Percentiles rank a stretch among this genome's conserved stretches.
Conservation (phyloP, 1,284 basidiomycete genomes). For the Mycosarcoma mackinlayi region DNA sequence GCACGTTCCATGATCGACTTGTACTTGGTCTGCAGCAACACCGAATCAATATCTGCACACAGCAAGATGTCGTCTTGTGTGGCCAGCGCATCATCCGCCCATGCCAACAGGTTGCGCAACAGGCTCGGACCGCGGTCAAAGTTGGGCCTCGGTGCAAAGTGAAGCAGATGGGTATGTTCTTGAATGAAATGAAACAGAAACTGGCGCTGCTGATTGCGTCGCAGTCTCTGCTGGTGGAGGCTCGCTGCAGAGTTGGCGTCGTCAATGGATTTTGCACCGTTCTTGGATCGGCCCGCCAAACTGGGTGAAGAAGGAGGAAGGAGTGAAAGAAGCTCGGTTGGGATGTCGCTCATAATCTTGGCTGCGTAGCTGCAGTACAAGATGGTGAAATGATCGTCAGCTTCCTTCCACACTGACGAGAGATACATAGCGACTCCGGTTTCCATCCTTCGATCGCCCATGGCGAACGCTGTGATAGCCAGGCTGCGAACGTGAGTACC, state of each 20-base stretch:
- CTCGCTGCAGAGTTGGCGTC: conserved; percentile 3
- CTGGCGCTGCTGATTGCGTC: conserved; percentile 38
- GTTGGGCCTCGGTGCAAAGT: conserved; percentile 49
- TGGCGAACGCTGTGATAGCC: conserved; percentile 36
- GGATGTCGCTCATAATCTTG: conserved; percentile 52
- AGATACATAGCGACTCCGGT: conserved; percentile 47
- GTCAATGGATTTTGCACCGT: conserved; percentile 3
- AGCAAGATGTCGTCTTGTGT: conserved; percentile 44
- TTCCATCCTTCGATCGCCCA: conserved; percentile 44
- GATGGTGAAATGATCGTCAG: conserved; percentile 48
- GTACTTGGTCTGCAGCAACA: conserved; percentile 50
- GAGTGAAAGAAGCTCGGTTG: conserved; percentile 38
- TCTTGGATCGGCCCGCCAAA: conserved; percentile 8
- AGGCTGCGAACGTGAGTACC: conserved; percentile 41
- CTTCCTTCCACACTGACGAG: conserved; percentile 51
- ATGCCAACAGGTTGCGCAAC: conserved; percentile 39
- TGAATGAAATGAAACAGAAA: conserved; percentile 54
- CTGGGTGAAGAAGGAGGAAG: conserved; percentile 16
- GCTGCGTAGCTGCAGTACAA: conserved; percentile 51
- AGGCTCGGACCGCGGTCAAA: conserved; percentile 44
- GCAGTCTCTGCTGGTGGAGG: conserved; percentile 16
- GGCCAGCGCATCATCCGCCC: conserved; percentile 33
- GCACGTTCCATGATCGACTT: conserved; percentile 50
- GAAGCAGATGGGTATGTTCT: conserved; percentile 45
- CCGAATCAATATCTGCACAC: conserved; percentile 49